Percentiles rank a stretch among this genome's conserved stretches.
Evolutionary conservation across 148 eudicot genomes (phyloP).

Genomic region (Simmondsia chinensis): DNA sequence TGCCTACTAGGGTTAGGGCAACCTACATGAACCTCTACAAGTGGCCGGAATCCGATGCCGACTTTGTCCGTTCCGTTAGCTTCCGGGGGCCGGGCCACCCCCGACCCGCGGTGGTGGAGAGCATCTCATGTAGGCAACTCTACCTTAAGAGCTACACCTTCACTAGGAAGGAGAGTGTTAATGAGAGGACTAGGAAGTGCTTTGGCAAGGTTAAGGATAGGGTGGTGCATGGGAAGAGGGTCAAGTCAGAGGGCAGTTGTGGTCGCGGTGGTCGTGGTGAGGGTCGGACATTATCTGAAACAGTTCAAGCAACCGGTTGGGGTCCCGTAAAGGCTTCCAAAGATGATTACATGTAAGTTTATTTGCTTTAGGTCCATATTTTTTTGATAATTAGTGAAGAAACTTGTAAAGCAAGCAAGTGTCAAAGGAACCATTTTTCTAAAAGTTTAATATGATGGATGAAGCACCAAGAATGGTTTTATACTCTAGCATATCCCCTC

Average conservation of each 20-base stretch:
- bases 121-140: conserved; percentile 69
- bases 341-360: no score
- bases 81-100: conserved; percentile 16
- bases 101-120: conserved; percentile 60
- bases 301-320: no score
- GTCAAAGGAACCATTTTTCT: no score
- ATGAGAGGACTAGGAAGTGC: conserved; percentile 60
- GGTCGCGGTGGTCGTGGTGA: no score
- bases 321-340: no score
- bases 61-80: conserved; percentile 50
- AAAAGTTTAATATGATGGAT: no score
- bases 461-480: no score
- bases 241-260: neutral
- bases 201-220: conserved; percentile 42
- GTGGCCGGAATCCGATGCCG: conserved; percentile 91
- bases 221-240: conserved; percentile 15
- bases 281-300: no score
- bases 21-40: conserved; percentile 66
- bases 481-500: no score
- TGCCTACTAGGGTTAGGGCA: conserved; percentile 37
- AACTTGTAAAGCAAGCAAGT: no score
- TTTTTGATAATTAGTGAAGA: no score
- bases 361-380: no score
- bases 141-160: conserved; percentile 73
- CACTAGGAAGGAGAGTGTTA: conserved; percentile 55